Evolutionary conservation across 352 stramenopile species (phyloP), one percentile per base, ranked within the genome.

Genomic region (Pythium monospermum): DNA sequence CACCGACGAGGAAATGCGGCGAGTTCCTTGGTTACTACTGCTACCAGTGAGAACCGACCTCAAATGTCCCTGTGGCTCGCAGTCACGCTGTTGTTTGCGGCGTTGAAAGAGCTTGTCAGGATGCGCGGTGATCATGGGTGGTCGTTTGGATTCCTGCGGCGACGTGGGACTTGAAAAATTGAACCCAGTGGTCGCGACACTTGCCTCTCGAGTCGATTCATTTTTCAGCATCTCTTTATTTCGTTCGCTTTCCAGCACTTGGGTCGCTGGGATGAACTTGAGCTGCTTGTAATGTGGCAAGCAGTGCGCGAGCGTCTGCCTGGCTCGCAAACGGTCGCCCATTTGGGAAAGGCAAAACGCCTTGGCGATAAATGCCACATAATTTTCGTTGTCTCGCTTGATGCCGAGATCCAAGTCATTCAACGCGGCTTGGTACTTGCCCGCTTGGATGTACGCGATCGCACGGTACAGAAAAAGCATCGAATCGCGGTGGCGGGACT

Each of bases 371-470:
- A 69, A 80, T 4, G 53, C 64, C 21, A 80, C 28, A 22, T 69
- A 68, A 46, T 73, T 80, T 18, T 69, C 57, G 21, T 66, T 70
- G 46, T 77, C 58, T 0, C 68, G 67, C 50, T 73, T 74, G 19
- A 71, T 30, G 0, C 67, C 70, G 4, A 75, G 59, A 8, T 75
- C 67, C 11, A 80, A 27, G 31, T 80, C 70, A 25, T 49, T 42
- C 4, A 75, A 31, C 2, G 70, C 70, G 0, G 49, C 42, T 0
- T 39, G 13, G 11, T 63, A 52, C 32, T 66, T 51, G 0, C 42
- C 47, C 0, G 45, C 47, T 36, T 73, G 53, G 33, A 80, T 60
- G 31, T 69, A 61, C 2, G 61, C 56, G 1, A 80, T 40, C 2
- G 61, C 59, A n/a, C 70, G 65, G 45, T 69, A 60, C 13, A 77